phyloP scores from a whole-genome alignment of 148 eudicot species.

The Gaultheria prostrata region DNA sequence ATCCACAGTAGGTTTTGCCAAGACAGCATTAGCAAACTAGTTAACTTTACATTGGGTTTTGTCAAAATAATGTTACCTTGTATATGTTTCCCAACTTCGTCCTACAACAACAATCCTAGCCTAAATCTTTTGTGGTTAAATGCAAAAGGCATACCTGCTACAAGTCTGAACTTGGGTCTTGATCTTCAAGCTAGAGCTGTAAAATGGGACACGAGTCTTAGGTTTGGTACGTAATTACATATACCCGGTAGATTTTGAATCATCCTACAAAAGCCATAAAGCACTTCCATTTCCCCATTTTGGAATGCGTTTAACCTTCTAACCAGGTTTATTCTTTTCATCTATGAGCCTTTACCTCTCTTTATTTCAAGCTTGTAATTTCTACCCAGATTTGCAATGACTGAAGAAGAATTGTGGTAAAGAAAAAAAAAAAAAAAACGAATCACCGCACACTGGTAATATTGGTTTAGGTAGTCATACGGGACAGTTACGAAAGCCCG shows the following conservation, averaged over 20 bases:
- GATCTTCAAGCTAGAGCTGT: neutral
- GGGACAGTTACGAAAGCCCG: neutral
- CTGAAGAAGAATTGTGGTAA: neutral
- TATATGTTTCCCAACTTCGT: neutral
- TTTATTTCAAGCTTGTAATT: neutral
- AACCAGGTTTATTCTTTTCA: neutral
- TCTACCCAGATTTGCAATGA: neutral
- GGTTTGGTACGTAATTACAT: too few relatives aligned
- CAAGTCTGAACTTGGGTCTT: neutral
- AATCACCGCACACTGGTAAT: neutral
- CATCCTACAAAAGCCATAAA: neutral
- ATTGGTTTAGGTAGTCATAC: neutral
- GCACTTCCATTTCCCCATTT: neutral
- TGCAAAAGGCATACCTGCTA: neutral
- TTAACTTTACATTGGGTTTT: too few relatives aligned
- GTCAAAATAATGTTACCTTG: neutral
- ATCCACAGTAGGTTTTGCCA: neutral
- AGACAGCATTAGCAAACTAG: neutral
- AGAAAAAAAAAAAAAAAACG: neutral
- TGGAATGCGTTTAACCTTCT: neutral
- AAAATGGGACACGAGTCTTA: too few relatives aligned
- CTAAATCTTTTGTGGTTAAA: neutral
- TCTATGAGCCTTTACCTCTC: neutral
- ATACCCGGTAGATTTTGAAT: neutral
- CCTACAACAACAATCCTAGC: neutral